A percentile compares a stretch with the other conserved stretches of the same genome.
These are phyloP conservation scores for Pilatotrama ljubarskyi DNA, from an alignment of 768 basidiomycete species.

Conservation along the genomic window DNA sequence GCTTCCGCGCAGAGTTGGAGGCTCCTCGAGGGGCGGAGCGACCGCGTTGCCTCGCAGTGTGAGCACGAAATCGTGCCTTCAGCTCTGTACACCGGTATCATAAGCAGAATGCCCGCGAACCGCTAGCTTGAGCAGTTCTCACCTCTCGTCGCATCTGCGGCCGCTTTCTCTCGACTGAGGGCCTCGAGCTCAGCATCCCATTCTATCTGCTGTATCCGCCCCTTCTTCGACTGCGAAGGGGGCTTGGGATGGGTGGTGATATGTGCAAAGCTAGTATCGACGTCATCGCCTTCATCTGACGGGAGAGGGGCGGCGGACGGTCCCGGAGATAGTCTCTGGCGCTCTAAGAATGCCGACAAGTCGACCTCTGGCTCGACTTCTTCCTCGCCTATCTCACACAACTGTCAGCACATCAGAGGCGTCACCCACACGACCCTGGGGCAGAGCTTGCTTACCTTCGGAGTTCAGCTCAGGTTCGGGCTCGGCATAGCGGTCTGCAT, in stretches of 20 bases:
- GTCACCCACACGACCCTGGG: neutral
- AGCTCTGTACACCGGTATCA: constrained; percentile 23
- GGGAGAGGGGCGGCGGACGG: constrained; percentile 14
- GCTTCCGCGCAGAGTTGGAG: neutral
- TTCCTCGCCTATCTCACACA: constrained; percentile 52
- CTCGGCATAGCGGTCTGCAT: constrained; percentile 75
- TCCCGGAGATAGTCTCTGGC: constrained; percentile 47
- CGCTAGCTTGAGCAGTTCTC: constrained; percentile 17
- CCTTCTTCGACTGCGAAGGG: constrained; percentile 48
- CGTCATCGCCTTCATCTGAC: constrained; percentile 45
- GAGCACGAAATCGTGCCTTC: constrained; percentile 33
- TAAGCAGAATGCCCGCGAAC: neutral
- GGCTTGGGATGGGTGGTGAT: constrained; percentile 34
- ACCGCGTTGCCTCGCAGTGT: constrained; percentile 26
- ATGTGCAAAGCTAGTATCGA: constrained; percentile 59
- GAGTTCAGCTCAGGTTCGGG: constrained; percentile 67
- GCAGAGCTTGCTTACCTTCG: constrained; percentile 52
- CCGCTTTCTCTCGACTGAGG: constrained; percentile 66
- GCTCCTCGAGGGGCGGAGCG: constrained; percentile 20
- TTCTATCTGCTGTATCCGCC: constrained; percentile 59
- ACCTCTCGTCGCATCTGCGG: constrained; percentile 80
- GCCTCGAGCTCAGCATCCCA: constrained; percentile 71
- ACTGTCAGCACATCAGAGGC: constrained; percentile 1
- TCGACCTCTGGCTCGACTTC: constrained; percentile 73
- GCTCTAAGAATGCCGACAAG: constrained; percentile 63